Percentiles rank a stretch among this genome's conserved stretches.
These are phyloP conservation scores for Kwoniella shivajii DNA, from an alignment of 1,284 basidiomycete species.

Conservation along the genomic window DNA sequence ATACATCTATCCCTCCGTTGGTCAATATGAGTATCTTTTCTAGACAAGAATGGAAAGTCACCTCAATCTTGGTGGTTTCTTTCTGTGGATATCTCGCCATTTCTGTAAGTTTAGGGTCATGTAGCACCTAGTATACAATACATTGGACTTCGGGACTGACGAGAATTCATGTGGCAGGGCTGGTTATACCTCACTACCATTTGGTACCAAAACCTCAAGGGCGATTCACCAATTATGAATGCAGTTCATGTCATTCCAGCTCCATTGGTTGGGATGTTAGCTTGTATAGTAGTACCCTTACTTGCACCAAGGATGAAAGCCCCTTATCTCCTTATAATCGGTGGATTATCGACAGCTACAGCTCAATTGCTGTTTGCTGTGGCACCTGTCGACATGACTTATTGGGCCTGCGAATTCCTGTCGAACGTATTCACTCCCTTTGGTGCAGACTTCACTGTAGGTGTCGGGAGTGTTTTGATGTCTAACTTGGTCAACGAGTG, in stretches of 20 bases:
- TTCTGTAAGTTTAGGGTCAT: conserved; percentile 3
- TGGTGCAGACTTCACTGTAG: conserved; percentile 36
- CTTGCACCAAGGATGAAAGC: conserved; percentile 30
- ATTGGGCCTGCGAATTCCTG: conserved; percentile 43
- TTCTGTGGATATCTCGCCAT: conserved; percentile 36
- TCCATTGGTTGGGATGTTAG: conserved; percentile 34
- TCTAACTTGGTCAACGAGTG: conserved; percentile 37
- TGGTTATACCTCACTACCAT: conserved; percentile 25
- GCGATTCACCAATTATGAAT: conserved; percentile 25
- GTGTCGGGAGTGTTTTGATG: conserved; percentile 40
- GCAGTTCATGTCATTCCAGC: conserved; percentile 34
- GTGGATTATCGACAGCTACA: conserved; percentile 24
- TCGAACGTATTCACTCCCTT: conserved; percentile 36
- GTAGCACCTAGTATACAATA: conserved; percentile 17
- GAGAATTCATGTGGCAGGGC: conserved; percentile 3
- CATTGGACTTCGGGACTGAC: conserved; percentile 8
- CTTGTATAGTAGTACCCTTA: conserved; percentile 30
- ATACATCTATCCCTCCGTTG: conserved; percentile 27
- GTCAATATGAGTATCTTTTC: conserved; percentile 31
- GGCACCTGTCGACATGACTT: conserved; percentile 24
- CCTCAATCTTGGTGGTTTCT: conserved; percentile 26
- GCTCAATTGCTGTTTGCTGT: conserved; percentile 39
- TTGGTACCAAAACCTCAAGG: conserved; percentile 30
- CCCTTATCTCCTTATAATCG: conserved; percentile 30
- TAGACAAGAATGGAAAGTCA: conserved; percentile 26